A percentile compares a stretch with the other conserved stretches of the same genome.
phyloP scores from a whole-genome alignment of 2,329 filamentous ascomycete genomes.

The Penicillium sp. region DNA sequence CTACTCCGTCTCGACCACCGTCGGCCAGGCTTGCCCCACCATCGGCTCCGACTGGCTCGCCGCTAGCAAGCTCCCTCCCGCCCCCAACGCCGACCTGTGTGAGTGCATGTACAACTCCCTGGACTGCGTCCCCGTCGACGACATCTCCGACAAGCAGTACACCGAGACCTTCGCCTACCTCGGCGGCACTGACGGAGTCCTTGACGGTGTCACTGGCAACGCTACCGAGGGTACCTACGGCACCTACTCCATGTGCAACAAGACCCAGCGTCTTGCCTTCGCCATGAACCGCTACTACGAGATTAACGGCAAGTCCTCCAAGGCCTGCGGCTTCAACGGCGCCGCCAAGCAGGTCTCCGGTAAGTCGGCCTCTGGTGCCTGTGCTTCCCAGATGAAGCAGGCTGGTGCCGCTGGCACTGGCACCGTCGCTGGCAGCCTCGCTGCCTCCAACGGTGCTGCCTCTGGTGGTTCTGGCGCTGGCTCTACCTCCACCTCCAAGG shows the following conservation, averaged over 20 bases:
- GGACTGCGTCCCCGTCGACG: constrained; percentile 60
- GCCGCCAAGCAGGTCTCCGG: constrained; percentile 36
- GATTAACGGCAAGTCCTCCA: constrained; percentile 31
- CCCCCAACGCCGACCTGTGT: constrained; percentile 74
- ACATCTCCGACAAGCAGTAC: constrained; percentile 55
- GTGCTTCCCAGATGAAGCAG: constrained; percentile 26
- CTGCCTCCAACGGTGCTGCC: constrained; percentile 17
- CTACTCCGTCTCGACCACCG: constrained; percentile 71
- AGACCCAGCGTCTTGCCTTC: constrained; percentile 44
- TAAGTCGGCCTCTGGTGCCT: constrained; percentile 15
- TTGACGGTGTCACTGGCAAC: constrained; percentile 40
- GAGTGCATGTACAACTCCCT: constrained; percentile 75
- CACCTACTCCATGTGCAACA: constrained; percentile 46
- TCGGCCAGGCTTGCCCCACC: constrained; percentile 65
- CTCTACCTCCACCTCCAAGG: constrained; percentile 24
- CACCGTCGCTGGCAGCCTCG: constrained; percentile 35
- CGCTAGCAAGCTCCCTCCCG: constrained; percentile 66
- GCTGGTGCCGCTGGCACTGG: constrained; percentile 40
- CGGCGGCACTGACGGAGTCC: constrained; percentile 36
- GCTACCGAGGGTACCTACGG: constrained; percentile 42
- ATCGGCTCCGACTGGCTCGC: constrained; percentile 64
- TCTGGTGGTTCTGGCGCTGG: constrained; percentile 15
- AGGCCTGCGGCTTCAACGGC: constrained; percentile 45
- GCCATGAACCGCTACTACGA: constrained; percentile 47
- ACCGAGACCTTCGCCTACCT: constrained; percentile 61